Evolutionary conservation across 805 yeast genomes (phyloP), one percentile per base, ranked within the genome.

Genomic region (Nakazawaea anatomiae): DNA sequence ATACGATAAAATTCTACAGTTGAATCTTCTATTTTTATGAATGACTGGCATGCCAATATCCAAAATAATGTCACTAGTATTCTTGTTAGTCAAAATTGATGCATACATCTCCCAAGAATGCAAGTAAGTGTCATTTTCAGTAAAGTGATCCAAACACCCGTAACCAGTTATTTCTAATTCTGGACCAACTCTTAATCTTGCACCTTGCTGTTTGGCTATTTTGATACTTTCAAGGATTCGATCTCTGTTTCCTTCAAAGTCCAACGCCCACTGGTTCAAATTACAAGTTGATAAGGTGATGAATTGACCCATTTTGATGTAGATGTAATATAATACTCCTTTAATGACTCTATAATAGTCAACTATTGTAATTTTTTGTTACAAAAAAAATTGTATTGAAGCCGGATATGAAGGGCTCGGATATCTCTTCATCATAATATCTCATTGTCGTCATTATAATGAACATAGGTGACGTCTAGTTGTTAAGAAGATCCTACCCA

Each of bases 221-320:
- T 62, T 64, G 60, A 94, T 92, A 50, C 96, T 85, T 61, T 85
- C 85, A 28, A 94, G 60, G 55, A 94, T 92, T 52, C 99, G 75
- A 62, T 91, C 96, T 49, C 97, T 76, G 68, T 94, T 94, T 5
- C 99, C 99, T 66, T 92, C 98, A 66, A 89, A 94, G 66, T 94
- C 99, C 50, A 94, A 74, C 0, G 99, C 97, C 99, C 99, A 94
- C 77, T 94, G 99, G 71, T 94, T 94, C 56, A 94, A 75, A 60
- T 91, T 89, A 69, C 98, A 92, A 1, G 98, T 91, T 1, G 98
- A 91, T 38, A 92, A 72, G 0, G 97, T 92, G 45, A 91, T 83
- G 52, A 86, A 76, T 50, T 89, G 94, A 1, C 95, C 91, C 97
- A 91, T 91, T 12, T 14, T 46, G 38, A 6, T 27, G 14, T 30